A percentile compares a stretch with the other conserved stretches of the same genome.
These are phyloP conservation scores for Athelia psychrophila DNA, from an alignment of 1,284 basidiomycete species.

Conservation along the genomic window DNA sequence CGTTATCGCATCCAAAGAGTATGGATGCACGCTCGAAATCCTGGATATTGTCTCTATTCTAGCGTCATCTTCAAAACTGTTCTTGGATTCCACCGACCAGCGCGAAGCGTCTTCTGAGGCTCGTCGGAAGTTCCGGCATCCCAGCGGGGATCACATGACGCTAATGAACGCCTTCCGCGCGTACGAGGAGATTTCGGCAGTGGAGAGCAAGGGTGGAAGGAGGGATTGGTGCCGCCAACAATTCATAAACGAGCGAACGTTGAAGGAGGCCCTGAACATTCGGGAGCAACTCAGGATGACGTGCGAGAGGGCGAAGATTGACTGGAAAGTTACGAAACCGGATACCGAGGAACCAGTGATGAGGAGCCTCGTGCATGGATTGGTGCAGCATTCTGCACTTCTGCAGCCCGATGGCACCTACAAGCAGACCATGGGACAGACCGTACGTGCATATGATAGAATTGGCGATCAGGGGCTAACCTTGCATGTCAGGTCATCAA, in stretches of 20 bases:
- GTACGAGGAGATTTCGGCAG: conserved; percentile 60
- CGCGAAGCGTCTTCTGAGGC: conserved; percentile 71
- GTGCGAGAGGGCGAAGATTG: conserved; percentile 60
- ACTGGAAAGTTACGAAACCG: conserved; percentile 55
- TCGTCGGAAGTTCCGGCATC: conserved; percentile 76
- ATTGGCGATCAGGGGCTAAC: conserved; percentile 2
- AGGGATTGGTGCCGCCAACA: conserved; percentile 82
- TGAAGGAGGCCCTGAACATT: conserved; percentile 84
- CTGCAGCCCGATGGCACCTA: conserved; percentile 83
- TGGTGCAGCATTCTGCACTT: conserved; percentile 82
- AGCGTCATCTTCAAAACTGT: conserved; percentile 73
- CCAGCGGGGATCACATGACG: conserved; percentile 90
- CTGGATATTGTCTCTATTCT: conserved; percentile 80
- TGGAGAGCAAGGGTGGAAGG: conserved; percentile 45
- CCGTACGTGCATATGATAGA: conserved; percentile 38
- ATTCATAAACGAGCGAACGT: conserved; percentile 82
- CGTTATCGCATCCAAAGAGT: conserved; percentile 69
- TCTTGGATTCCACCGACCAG: conserved; percentile 67
- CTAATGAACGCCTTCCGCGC: conserved; percentile 82
- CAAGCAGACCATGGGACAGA: conserved; percentile 77
- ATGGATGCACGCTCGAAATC: conserved; percentile 71
- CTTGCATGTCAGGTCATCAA: conserved; percentile 74
- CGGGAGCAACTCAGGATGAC: conserved; percentile 75
- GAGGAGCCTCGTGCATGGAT: conserved; percentile 68
- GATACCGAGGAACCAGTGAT: conserved; percentile 59